phyloP scores from a whole-genome alignment of 108 stramenopile genomes.

The Nitzschia putrida region DNA sequence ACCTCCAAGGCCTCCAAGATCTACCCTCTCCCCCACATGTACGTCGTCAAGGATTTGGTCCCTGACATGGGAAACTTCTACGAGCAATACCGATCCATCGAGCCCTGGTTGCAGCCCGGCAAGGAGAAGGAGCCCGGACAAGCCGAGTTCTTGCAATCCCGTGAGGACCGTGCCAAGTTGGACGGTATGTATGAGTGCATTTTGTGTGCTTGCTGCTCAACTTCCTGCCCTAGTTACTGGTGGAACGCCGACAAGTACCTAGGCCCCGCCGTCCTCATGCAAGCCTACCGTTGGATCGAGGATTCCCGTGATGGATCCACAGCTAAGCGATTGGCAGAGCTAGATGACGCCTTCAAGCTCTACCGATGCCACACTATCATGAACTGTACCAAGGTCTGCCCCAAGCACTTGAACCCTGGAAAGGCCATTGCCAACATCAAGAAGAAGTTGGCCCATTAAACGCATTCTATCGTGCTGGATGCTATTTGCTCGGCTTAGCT shows the following conservation, averaged over 20 bases:
- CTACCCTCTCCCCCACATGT: constrained; percentile 99
- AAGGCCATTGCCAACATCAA: constrained; percentile 98
- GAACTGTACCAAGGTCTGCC: constrained; percentile 99
- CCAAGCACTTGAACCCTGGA: constrained; percentile 99
- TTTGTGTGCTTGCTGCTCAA: constrained; percentile 98
- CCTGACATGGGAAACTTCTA: constrained; percentile 99
- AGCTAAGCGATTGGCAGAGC: constrained; percentile 83
- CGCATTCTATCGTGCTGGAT: not conserved
- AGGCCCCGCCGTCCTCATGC: constrained; percentile 97
- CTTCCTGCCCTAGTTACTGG: constrained; percentile 97
- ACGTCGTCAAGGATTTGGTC: constrained; percentile 97
- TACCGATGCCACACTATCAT: constrained; percentile 99
- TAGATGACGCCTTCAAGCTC: constrained; percentile 97
- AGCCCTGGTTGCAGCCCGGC: constrained; percentile 95
- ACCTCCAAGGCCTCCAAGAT: constrained; percentile 82
- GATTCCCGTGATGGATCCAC: constrained; percentile 92
- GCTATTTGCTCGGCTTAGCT: too few species aligned
- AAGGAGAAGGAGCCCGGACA: constrained; percentile 71
- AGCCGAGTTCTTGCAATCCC: constrained; percentile 89
- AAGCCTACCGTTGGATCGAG: constrained; percentile 97
- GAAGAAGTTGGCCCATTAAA: constrained; percentile 80
- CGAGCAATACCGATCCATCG: constrained; percentile 95
- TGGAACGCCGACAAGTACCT: constrained; percentile 97
- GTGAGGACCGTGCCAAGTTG: constrained; percentile 86
- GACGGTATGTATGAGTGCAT: constrained; percentile 99